Percentiles rank a stretch among this genome's conserved stretches.
Conservation (phyloP, 1,139 yeast genomes). For the Saccharomyces hybrid region DNA sequence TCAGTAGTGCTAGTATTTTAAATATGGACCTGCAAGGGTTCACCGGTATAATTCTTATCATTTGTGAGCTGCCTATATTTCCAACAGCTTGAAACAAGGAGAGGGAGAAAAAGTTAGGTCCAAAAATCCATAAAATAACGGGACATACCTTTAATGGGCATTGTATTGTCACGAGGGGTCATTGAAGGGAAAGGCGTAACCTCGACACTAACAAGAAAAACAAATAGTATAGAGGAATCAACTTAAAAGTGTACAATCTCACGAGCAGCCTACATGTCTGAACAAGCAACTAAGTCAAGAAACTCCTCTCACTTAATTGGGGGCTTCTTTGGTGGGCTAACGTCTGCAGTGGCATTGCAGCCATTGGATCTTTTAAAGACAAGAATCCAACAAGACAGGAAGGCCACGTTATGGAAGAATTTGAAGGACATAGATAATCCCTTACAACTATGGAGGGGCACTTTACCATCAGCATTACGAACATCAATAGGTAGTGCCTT, state of each 20-base stretch:
- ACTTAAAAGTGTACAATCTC: neutral
- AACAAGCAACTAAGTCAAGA: slow-evolving; percentile 11
- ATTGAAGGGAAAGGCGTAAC: neutral
- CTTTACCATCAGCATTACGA: slow-evolving; percentile 80
- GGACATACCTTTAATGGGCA: neutral
- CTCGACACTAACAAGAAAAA: neutral
- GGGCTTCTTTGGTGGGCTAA: slow-evolving; percentile 81
- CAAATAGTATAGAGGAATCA: neutral
- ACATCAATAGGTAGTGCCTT: slow-evolving; percentile 89
- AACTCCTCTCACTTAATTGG: slow-evolving; percentile 54
- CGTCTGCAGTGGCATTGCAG: slow-evolving; percentile 75
- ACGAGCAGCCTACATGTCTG: neutral
- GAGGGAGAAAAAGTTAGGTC: no score
- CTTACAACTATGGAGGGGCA: slow-evolving; percentile 81
- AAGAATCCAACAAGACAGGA: slow-evolving; percentile 66
- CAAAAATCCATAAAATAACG: no score
- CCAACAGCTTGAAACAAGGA: neutral
- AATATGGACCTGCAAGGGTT: no score
- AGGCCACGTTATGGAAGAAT: slow-evolving; percentile 38
- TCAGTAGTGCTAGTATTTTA: no score
- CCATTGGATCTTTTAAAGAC: slow-evolving; percentile 90
- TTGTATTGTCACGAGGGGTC: neutral
- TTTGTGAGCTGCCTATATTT: neutral
- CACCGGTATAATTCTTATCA: no score
- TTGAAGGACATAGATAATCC: slow-evolving; percentile 42